Percentiles rank a stretch among this genome's conserved stretches.
These are phyloP conservation scores for Periconia digitata DNA, from an alignment of 2,329 filamentous ascomycete genomes.

Conservation along the genomic window DNA sequence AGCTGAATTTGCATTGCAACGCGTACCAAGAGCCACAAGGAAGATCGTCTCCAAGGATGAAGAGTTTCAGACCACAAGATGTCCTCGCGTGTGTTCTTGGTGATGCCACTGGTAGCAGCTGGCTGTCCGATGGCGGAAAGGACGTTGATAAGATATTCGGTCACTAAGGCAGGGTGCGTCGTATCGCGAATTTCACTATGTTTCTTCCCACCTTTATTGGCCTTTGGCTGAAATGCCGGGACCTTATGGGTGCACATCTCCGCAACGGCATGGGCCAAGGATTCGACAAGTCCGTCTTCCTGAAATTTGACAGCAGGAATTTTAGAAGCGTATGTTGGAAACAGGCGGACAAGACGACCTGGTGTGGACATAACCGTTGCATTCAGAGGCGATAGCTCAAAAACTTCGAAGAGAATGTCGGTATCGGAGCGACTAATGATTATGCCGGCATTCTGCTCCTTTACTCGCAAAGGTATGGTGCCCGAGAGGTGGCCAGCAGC, in stretches of 20 bases:
- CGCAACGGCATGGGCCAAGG: conserved; percentile 35
- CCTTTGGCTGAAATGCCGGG: conserved; percentile 37
- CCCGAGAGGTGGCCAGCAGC: conserved; percentile 4
- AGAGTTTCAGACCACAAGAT: conserved; percentile 47
- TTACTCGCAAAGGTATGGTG: conserved; percentile 44
- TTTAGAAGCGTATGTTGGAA: conserved; percentile 47
- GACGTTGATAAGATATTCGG: conserved; percentile 52
- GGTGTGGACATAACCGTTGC: conserved; percentile 39
- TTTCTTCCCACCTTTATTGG: conserved; percentile 42
- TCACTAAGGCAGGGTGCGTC: conserved; percentile 53
- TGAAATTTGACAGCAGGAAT: conserved; percentile 27
- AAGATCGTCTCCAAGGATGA: conserved; percentile 54
- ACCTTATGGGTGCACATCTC: conserved; percentile 41
- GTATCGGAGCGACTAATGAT: conserved; percentile 37
- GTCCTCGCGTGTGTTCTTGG: conserved; percentile 59
- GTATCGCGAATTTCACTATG: conserved; percentile 54
- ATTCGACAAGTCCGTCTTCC: conserved; percentile 16
- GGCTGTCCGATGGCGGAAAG: conserved; percentile 38
- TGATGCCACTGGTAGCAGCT: conserved; percentile 34
- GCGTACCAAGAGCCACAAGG: conserved; percentile 59
- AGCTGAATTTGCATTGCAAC: conserved; percentile 50
- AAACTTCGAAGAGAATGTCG: conserved; percentile 45
- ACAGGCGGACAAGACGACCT: conserved; percentile 47
- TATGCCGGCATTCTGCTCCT: conserved; percentile 52
- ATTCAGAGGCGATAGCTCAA: conserved; percentile 51